Conservation (phyloP, 2,329 filamentous ascomycete genomes). For the Lasiodiplodia hormozganensis region DNA sequence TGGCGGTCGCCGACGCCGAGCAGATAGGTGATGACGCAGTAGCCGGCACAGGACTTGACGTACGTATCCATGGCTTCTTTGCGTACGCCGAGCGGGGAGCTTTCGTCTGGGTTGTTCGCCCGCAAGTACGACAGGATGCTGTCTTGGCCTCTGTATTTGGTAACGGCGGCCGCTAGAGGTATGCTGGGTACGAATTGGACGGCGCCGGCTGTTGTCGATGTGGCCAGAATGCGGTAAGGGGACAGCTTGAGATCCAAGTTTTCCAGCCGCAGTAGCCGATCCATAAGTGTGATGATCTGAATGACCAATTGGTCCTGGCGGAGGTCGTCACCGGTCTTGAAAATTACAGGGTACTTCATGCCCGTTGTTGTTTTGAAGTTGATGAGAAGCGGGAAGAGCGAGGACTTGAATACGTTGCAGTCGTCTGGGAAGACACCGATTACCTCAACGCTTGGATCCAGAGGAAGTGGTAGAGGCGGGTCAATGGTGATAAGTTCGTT, state of each 20-base stretch:
- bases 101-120: constrained; percentile 86
- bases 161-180: constrained; percentile 80
- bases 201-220: constrained; percentile 84
- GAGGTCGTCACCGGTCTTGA: constrained; percentile 96
- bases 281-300: constrained; percentile 97
- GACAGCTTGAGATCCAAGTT: constrained; percentile 95
- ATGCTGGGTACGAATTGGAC: constrained; percentile 93
- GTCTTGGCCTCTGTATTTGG: constrained; percentile 74
- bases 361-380: constrained; percentile 84
- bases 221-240: constrained; percentile 95
- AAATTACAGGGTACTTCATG: constrained; percentile 86
- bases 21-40: constrained; percentile 98
- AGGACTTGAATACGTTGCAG: constrained; percentile 93
- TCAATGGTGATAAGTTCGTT: constrained; percentile 87
- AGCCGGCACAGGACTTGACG: constrained; percentile 93
- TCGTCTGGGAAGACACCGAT: constrained; percentile 83
- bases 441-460: constrained; percentile 84
- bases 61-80: constrained; percentile 95
- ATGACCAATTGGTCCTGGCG: constrained; percentile 97
- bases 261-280: constrained; percentile 91
- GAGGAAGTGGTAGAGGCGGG: constrained; percentile 82
- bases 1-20: constrained; percentile 95
- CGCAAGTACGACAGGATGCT: constrained; percentile 79
- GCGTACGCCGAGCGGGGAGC: constrained; percentile 81
- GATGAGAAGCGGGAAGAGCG: constrained; percentile 86